Evolutionary conservation across 371 early-diverging fungal species (phyloP).

Genomic region (Paraphysoderma sedebokerense): DNA sequence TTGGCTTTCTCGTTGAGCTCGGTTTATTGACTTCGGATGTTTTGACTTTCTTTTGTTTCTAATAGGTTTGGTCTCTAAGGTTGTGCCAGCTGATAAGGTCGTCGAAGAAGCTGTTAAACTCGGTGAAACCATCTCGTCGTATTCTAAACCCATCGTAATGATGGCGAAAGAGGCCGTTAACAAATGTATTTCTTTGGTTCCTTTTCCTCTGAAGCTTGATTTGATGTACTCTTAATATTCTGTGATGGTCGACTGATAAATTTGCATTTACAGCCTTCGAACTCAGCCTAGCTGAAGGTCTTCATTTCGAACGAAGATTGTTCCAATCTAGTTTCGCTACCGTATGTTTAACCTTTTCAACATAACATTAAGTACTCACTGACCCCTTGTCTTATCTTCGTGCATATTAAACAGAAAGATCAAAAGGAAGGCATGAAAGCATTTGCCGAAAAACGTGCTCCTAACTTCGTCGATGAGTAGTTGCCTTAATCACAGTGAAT

Average conservation of each 20-base stretch:
- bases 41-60: neutral
- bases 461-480: slow-evolving; percentile 76
- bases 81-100: slow-evolving; percentile 71
- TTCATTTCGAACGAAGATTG: slow-evolving; percentile 80
- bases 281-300: slow-evolving; percentile 62
- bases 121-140: slow-evolving; percentile 63
- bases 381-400: neutral
- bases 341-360: slow-evolving; percentile 22
- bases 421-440: slow-evolving; percentile 97
- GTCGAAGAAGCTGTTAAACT: slow-evolving; percentile 83
- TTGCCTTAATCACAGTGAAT: too few species aligned
- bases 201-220: too few species aligned
- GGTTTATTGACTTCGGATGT: neutral
- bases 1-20: neutral
- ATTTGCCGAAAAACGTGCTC: slow-evolving; percentile 84
- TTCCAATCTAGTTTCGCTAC: slow-evolving; percentile 90
- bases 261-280: slow-evolving; percentile 52
- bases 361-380: neutral
- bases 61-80: slow-evolving; percentile 64
- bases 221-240: too few species aligned
- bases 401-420: slow-evolving; percentile 42
- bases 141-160: slow-evolving; percentile 72
- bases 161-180: slow-evolving; percentile 95
- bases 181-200: slow-evolving; percentile 44
- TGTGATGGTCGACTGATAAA: neutral